Base-by-base conservation (phyloP, 2,329 filamentous ascomycete species). In the Trichophaea hybrida region DNA sequence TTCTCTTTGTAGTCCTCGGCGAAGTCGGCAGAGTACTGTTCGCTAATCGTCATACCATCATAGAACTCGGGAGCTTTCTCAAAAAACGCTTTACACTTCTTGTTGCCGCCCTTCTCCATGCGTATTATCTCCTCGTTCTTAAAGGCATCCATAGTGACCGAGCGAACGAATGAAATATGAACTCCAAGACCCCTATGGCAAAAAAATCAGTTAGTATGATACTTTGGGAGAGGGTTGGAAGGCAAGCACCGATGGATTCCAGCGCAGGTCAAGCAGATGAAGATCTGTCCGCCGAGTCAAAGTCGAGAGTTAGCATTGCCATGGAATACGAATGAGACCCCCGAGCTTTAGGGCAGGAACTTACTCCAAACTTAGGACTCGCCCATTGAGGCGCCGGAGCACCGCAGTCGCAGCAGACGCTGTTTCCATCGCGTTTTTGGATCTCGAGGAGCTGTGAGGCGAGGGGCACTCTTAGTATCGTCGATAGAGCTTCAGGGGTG, bases 131-230 rank as follows among this genome's bases (percentile, higher is more conserved):
- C 93, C 69, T 80, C 80, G 65, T 83, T 81, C 73, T 98, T 98
- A 78, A 98, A 97, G 59, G 89, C 89, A 75, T 98, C 93, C 93
- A 98, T 98, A 63, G 88, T 95, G 70, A 97, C 93, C 69, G 86
- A 93, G 61, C 93, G 86, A 65, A 98, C 90, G 75, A 98, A 98
- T 71, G 89, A 95, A 73, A 98, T 95, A 77, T 98, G 93, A 38
- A 98, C 93, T 63, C 93, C 93, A 34, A 98, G 82, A 2, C 89
- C 89, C 64, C 93, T 67, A 34, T 32, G 33, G 24, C 40, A 24
- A 43, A 10, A 10, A 17, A 37, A n/a, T 50, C 12, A 12, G 15
- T 24, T 5, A 50, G n/a, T 12, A 17, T 24, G 31, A 32, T 5
- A 13, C 12, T 1, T 12, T 2, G 31, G 31, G 31, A n/a, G 31